Evolutionary conservation across 495 filamentous ascomycete species (phyloP).

Genomic region (Staphylotrichum tortipilum): DNA sequence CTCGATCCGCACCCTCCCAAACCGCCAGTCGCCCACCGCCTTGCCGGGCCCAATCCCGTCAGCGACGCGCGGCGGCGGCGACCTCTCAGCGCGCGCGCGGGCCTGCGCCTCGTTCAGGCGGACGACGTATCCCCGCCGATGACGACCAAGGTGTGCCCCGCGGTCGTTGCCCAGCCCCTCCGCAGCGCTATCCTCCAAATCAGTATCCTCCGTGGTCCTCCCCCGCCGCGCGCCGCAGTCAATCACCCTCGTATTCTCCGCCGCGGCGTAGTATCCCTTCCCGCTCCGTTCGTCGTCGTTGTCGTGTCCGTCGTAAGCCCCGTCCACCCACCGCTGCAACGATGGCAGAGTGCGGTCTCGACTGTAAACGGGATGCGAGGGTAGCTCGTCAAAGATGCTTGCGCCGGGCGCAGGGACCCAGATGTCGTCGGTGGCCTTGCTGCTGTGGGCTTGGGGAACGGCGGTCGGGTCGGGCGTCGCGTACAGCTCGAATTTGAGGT

Average conservation of each 20-base stretch:
- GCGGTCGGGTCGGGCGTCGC: conserved; percentile 36
- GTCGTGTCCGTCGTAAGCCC: not conserved
- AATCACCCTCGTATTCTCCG: conserved; percentile 21
- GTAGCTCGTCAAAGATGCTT: conserved; percentile 39
- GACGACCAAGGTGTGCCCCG: too few relatives aligned
- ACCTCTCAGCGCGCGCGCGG: conserved; percentile 18
- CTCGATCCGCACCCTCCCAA: conserved; percentile 35
- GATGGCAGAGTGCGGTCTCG: too few relatives aligned
- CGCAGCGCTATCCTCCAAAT: too few relatives aligned
- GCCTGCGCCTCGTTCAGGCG: conserved; percentile 25
- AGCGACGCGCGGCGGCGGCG: conserved; percentile 24
- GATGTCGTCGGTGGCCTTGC: conserved; percentile 12
- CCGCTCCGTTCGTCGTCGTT: not conserved
- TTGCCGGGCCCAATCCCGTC: conserved; percentile 30
- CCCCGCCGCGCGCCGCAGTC: conserved; percentile 37
- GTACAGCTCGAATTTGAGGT: conserved; percentile 80
- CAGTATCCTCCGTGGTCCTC: conserved; percentile 6
- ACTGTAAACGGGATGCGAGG: too few relatives aligned
- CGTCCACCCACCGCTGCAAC: too few relatives aligned
- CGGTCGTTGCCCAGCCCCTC: too few relatives aligned
- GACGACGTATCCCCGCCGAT: conserved; percentile 24
- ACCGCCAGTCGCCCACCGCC: conserved; percentile 40
- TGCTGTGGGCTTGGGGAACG: not conserved
- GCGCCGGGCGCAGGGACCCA: conserved; percentile 33
- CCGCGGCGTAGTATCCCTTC: not conserved